Base-by-base conservation (phyloP, 2,329 filamentous ascomycete genomes). In the Ophiostoma quercus region DNA sequence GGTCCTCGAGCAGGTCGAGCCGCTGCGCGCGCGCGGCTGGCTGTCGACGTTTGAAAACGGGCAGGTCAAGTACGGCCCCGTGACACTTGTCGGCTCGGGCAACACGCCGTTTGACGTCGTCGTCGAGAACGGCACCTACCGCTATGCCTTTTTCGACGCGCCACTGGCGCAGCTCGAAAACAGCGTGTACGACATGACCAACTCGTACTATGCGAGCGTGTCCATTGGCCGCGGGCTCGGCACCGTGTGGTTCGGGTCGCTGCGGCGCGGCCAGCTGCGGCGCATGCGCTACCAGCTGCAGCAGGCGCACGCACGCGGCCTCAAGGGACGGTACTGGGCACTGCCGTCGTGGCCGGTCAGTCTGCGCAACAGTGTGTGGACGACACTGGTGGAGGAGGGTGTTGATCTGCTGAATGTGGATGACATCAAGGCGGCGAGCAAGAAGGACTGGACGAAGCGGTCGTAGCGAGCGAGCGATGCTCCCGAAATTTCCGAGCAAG, bases 41-140 rank as follows among this genome's bases (percentile, higher is more conserved):
- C 76, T 89, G 25, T 84, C 82, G 14, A 82, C 79, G 71, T 83
- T 85, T 68, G 79, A 85, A 32, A 81, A 87, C 67, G 82, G 80
- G 19, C 75, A 79, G 19, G 76, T 90, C 2, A 77, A 84, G 51
- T 75, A 79, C 29, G 81, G 89, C 0, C 86, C 87, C 0, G 78
- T 92, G 47, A 92, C 89, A 0, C 84, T 92, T 1, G 88, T 92
- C 1, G 88, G 85, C 1, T 91, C 88, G 1, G 90, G 90, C 14
- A 85, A 85, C 73, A 84, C 86, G 0, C 86, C 84, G 0, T 88
- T 89, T 74, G 82, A 86, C 69, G 75, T 84, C 9, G 75, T 90
- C 11, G 78, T 82, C 3, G 76, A 79, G n/a, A 85, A 86, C 74
- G 73, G 78, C 6, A 85, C 82, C 1, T 82, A 85, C 72, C 81